These are phyloP conservation scores for Penicillium sclerotiorum DNA, from an alignment of 2,329 filamentous ascomycete species.

Conservation along the genomic window DNA sequence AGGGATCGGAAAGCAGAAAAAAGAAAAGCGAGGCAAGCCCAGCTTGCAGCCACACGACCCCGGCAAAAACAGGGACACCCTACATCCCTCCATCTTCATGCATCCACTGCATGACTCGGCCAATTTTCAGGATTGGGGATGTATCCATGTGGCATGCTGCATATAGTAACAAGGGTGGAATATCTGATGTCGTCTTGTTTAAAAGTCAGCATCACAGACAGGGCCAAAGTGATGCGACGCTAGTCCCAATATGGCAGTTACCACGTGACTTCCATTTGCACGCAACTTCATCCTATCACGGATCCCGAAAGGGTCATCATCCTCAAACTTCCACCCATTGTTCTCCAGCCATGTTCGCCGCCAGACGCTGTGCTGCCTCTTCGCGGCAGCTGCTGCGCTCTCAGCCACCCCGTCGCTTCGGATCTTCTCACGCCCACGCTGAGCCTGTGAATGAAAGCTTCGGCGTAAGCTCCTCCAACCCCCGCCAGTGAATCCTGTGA, in stretches of 20 bases:
- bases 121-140: not conserved
- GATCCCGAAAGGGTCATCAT: conserved; percentile 32
- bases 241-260: conserved; percentile 16
- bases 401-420: conserved; percentile 48
- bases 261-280: conserved; percentile 25
- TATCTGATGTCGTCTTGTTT: not conserved
- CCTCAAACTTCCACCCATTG: conserved; percentile 34
- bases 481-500: conserved; percentile 12
- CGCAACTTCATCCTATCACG: conserved; percentile 29
- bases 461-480: conserved; percentile 43
- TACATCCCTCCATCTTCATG: not conserved
- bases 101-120: not conserved
- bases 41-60: conserved; percentile 3
- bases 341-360: conserved; percentile 43
- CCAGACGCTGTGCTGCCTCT: conserved; percentile 43
- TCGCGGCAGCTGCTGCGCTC: conserved; percentile 42
- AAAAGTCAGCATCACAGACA: not conserved
- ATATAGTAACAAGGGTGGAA: not conserved
- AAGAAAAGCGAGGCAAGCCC: conserved; percentile 12
- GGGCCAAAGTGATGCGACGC: conserved; percentile 3
- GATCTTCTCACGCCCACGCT: conserved; percentile 44
- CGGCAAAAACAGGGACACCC: not conserved
- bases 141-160: not conserved
- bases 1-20: not conserved
- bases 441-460: conserved; percentile 50